These are phyloP conservation scores for Jamesozyma spencerorum DNA, from an alignment of 805 yeast species.

Conservation along the genomic window DNA sequence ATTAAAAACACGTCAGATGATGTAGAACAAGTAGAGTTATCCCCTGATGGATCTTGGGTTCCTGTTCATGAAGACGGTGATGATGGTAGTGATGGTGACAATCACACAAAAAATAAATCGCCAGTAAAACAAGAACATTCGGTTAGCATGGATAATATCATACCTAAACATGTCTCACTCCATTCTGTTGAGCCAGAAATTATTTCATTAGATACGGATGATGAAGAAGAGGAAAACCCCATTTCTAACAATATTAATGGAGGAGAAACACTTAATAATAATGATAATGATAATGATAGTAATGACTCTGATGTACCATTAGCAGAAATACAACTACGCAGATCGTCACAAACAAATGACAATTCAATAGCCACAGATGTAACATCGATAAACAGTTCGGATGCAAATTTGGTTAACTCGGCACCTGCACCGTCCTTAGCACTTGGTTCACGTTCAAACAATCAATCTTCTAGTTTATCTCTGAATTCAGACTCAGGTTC, in stretches of 20 bases:
- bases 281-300: not conserved
- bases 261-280: not conserved
- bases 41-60: slow-evolving; percentile 68
- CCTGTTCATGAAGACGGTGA: slow-evolving; percentile 28
- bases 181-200: slow-evolving; percentile 4
- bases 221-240: slow-evolving; percentile 19
- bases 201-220: slow-evolving; percentile 45
- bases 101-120: slow-evolving; percentile 2
- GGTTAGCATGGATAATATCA: not conserved
- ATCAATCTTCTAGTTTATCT: not conserved
- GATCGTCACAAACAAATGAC: not conserved
- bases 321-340: not conserved
- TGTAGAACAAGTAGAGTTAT: slow-evolving; percentile 57
- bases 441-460: too few relatives aligned
- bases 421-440: not conserved
- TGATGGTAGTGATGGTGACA: slow-evolving; percentile 5
- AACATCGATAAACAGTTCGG: not conserved
- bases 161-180: not conserved
- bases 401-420: not conserved
- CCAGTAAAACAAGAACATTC: slow-evolving; percentile 7
- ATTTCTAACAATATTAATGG: not conserved
- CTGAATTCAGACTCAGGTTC: not conserved
- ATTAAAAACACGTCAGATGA: slow-evolving; percentile 43
- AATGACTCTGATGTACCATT: slow-evolving; percentile 10
- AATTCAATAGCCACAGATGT: not conserved